These are phyloP conservation scores for Balakata baccata DNA, from an alignment of 345 rosid genomes.

Conservation along the genomic window DNA sequence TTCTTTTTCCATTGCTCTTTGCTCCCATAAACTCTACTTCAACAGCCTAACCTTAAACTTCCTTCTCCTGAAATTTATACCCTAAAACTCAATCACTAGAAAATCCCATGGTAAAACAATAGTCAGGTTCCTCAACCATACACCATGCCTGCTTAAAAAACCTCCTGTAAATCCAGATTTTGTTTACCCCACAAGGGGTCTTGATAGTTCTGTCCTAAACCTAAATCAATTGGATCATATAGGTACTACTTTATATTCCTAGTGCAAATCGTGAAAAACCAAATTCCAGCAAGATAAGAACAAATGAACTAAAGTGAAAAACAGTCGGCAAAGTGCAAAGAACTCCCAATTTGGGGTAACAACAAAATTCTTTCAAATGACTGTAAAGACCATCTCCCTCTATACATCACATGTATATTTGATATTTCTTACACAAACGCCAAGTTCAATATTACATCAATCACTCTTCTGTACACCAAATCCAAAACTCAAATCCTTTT, in stretches of 20 bases:
- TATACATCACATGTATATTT: no score
- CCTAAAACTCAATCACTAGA: not conserved
- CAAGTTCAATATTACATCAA: no score
- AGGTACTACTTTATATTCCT: not conserved
- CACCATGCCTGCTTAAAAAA: not conserved
- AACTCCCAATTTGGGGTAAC: no score
- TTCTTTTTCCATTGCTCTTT: not conserved
- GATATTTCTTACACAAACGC: no score
- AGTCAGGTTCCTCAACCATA: not conserved
- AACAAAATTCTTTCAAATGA: no score
- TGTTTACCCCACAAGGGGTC: not conserved
- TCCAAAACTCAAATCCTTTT: no score
- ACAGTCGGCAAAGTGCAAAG: no score
- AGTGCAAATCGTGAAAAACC: not conserved
- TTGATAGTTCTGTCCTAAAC: not conserved
- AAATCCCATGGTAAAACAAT: not conserved
- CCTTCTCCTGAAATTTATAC: not conserved
- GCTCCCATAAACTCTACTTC: not conserved
- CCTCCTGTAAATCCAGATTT: not conserved
- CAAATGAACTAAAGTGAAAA: not conserved
- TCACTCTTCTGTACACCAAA: no score
- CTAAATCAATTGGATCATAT: not conserved
- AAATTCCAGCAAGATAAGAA: not conserved
- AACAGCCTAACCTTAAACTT: not conserved
- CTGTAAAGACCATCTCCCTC: no score